Percentiles rank a stretch among this genome's conserved stretches.
Evolutionary conservation across 257 asterid genomes (phyloP).

Genomic region (Solanum peruvianum): DNA sequence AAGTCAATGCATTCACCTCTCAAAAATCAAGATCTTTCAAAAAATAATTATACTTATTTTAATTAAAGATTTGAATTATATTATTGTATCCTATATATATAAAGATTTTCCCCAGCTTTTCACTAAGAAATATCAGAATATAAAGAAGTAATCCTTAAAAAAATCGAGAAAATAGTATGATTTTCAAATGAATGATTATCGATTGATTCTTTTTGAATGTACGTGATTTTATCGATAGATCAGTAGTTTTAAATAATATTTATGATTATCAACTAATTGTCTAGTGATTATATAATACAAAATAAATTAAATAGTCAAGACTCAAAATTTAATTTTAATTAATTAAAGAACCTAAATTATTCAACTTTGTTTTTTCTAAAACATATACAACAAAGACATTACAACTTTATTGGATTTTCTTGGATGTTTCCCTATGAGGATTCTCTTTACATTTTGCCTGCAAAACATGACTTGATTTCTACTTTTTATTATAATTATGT

Average conservation of each 20-base stretch:
- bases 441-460: neutral
- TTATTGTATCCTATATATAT: neutral
- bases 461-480: neutral
- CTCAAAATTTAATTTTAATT: neutral
- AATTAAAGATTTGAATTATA: neutral
- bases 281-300: too few relatives aligned
- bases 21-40: neutral
- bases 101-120: neutral
- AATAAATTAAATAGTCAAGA: neutral
- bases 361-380: neutral
- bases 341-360: neutral
- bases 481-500: neutral
- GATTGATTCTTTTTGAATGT: neutral
- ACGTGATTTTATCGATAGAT: accelerated
- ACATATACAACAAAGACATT: neutral
- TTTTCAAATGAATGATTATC: neutral
- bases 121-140: accelerated
- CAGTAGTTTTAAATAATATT: too few relatives aligned
- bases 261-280: too few relatives aligned
- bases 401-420: neutral
- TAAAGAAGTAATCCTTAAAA: neutral
- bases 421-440: neutral
- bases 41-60: neutral
- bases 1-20: neutral
- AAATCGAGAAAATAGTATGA: too few relatives aligned